Evolutionary conservation across 202 grass and related monocot species (phyloP).

Genomic region (Tripidium arundinaceum): DNA sequence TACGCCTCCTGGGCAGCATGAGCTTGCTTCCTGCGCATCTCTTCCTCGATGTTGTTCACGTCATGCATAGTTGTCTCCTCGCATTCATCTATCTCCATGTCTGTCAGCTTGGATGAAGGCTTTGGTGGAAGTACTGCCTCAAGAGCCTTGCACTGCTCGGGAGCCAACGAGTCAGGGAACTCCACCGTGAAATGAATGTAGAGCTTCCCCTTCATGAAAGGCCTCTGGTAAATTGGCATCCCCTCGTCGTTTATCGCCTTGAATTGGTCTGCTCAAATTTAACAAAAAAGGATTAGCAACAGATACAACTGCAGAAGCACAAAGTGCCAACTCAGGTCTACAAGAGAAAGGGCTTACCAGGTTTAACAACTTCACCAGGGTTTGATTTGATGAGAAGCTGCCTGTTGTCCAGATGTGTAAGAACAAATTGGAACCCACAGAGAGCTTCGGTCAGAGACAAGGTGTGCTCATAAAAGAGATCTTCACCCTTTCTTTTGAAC

Average conservation of each 20-base stretch:
- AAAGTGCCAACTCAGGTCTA: not conserved
- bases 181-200: conserved; percentile 92
- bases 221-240: conserved; percentile 85
- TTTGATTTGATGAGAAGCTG: conserved; percentile 81
- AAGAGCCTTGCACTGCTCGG: conserved; percentile 70
- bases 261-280: conserved; percentile 62
- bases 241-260: conserved; percentile 95
- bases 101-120: conserved; percentile 50
- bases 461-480: conserved; percentile 90
- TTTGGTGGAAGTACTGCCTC: conserved; percentile 73
- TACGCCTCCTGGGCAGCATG: conserved; percentile 75
- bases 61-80: conserved; percentile 86
- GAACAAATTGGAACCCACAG: conserved; percentile 83
- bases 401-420: conserved; percentile 89
- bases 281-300: conserved; percentile 4
- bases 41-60: conserved; percentile 83
- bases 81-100: conserved; percentile 89
- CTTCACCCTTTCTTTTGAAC: conserved; percentile 91
- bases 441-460: conserved; percentile 85
- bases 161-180: conserved; percentile 63
- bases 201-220: conserved; percentile 96
- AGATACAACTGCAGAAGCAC: not conserved
- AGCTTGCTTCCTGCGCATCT: conserved; percentile 69
- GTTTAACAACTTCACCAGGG: conserved; percentile 84
- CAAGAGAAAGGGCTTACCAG: conserved; percentile 48